Percentiles rank a stretch among this genome's conserved stretches.
Evolutionary conservation across 768 basidiomycete species (phyloP).

Genomic region (Tephrocybe rancida): DNA sequence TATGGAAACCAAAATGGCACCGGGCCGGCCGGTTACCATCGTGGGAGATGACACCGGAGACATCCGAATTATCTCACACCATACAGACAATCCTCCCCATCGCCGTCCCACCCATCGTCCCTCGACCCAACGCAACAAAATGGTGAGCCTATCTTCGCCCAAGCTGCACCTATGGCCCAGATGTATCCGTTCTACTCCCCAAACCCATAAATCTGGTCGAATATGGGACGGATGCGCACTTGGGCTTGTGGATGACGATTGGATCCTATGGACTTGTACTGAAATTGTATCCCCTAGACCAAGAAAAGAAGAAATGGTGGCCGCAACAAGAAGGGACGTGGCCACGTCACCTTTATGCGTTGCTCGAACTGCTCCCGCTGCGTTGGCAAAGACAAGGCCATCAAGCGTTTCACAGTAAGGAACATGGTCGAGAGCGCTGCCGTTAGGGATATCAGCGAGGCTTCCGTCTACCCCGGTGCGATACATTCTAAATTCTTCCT

Average conservation of each 20-base stretch:
- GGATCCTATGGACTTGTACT: slow-evolving; percentile 10
- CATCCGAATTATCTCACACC: slow-evolving; percentile 26
- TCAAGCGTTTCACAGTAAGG: slow-evolving; percentile 98
- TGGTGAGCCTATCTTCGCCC: slow-evolving; percentile 35
- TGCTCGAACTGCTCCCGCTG: slow-evolving; percentile 99
- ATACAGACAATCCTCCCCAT: slow-evolving; percentile 28
- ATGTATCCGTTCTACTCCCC: slow-evolving; percentile 5
- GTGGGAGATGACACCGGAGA: slow-evolving; percentile 30
- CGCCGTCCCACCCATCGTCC: slow-evolving; percentile 38
- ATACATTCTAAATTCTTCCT: slow-evolving; percentile 11
- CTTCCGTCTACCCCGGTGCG: slow-evolving; percentile 88
- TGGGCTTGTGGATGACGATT: slow-evolving; percentile 35
- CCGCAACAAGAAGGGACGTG: slow-evolving; percentile 99
- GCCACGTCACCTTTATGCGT: slow-evolving; percentile 91
- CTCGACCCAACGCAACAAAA: slow-evolving; percentile 40
- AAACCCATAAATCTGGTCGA: slow-evolving; percentile 20
- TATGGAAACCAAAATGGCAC: slow-evolving; percentile 3
- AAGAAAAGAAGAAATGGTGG: slow-evolving; percentile 99
- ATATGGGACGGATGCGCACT: slow-evolving; percentile 38
- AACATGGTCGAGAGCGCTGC: slow-evolving; percentile 99
- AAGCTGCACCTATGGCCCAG: background rate
- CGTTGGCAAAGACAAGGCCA: slow-evolving; percentile 98
- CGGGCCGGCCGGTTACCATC: slow-evolving; percentile 9
- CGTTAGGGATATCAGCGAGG: slow-evolving; percentile 95
- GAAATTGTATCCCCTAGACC: slow-evolving; percentile 55